A percentile compares a stretch with the other conserved stretches of the same genome.
These are phyloP conservation scores for Penstemon newberryi DNA, from an alignment of 257 asterid genomes.

Conservation along the genomic window DNA sequence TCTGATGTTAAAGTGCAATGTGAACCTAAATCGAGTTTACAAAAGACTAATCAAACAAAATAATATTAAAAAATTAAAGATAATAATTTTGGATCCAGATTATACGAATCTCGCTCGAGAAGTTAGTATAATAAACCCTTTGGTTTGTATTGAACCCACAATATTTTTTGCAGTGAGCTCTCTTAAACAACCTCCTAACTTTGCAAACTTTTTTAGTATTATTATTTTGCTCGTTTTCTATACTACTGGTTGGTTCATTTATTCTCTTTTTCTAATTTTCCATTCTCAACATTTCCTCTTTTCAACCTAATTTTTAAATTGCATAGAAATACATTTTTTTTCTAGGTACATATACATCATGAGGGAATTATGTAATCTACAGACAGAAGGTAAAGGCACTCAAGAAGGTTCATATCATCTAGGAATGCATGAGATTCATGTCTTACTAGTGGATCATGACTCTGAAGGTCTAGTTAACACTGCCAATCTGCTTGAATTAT, in stretches of 20 bases:
- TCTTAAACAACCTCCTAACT: neutral
- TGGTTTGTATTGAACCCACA: no score
- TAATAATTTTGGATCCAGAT: neutral
- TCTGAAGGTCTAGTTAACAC: slow-evolving; percentile 1
- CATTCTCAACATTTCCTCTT: neutral
- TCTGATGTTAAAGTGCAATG: neutral
- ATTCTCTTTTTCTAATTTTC: neutral
- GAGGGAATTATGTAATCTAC: neutral
- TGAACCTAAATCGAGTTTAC: neutral
- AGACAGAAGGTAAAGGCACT: neutral
- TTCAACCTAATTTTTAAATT: neutral
- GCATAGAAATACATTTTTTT: neutral
- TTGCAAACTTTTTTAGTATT: neutral
- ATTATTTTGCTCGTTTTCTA: no score
- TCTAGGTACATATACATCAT: neutral
- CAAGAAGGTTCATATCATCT: neutral
- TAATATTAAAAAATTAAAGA: no score
- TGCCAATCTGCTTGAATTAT: slow-evolving; percentile 2
- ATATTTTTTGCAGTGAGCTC: neutral
- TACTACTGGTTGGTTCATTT: neutral
- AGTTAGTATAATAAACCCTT: neutral
- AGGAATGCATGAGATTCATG: slow-evolving; percentile 14
- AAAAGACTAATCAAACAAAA: neutral
- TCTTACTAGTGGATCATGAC: slow-evolving; percentile 28
- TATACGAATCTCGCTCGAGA: no score